A percentile compares a stretch with the other conserved stretches of the same genome.
phyloP scores from a whole-genome alignment of 2,329 filamentous ascomycete genomes.

The Fusarium circinatum region DNA sequence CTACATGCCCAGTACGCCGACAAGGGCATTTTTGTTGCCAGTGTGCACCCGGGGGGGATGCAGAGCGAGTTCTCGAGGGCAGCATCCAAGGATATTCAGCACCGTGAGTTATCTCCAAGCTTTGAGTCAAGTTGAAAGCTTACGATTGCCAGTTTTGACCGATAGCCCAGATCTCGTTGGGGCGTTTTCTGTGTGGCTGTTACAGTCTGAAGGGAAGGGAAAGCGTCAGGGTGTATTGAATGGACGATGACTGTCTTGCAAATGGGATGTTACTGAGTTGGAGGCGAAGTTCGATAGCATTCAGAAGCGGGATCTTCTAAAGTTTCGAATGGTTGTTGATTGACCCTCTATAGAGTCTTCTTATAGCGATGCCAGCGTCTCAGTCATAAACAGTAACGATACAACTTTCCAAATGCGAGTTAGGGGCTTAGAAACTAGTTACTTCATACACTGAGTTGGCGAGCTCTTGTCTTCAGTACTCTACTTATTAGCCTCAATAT shows the following conservation, averaged over 20 bases:
- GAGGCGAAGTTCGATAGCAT: not conserved
- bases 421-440: too few species aligned
- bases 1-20: not conserved
- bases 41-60: slow-evolving; percentile 3
- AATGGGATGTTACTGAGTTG: slow-evolving; percentile 3
- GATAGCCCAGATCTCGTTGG: slow-evolving; percentile 11
- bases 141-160: not conserved
- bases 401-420: too few species aligned
- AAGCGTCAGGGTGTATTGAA: not conserved
- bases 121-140: rapidly evolving
- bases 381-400: too few species aligned
- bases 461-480: too few species aligned
- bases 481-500: too few species aligned
- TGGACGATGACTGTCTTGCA: slow-evolving; percentile 7
- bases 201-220: not conserved
- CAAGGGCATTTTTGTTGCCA: not conserved
- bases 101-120: not conserved
- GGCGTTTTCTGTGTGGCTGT: not conserved
- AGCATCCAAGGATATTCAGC: not conserved
- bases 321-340: not conserved
- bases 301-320: not conserved
- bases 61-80: slow-evolving; percentile 3
- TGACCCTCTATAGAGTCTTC: too few species aligned
- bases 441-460: too few species aligned
- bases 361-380: too few species aligned